A percentile compares a stretch with the other conserved stretches of the same genome.
These are phyloP conservation scores for Periglandula ipomoeae DNA, from an alignment of 2,329 filamentous ascomycete genomes.

Conservation along the genomic window DNA sequence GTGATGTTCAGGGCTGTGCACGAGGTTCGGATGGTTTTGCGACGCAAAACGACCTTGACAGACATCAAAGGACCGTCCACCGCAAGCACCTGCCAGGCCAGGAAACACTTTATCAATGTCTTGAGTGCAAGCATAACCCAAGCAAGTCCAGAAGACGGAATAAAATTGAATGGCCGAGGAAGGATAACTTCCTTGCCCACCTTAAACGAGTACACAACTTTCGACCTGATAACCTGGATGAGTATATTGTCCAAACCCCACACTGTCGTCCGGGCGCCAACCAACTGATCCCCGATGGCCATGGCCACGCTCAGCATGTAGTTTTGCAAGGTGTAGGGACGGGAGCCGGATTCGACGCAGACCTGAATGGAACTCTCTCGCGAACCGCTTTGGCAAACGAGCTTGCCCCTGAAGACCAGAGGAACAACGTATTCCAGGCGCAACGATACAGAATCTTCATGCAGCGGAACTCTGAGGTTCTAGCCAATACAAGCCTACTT, in stretches of 20 bases:
- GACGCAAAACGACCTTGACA: slow-evolving; percentile 70
- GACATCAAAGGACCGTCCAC: slow-evolving; percentile 70
- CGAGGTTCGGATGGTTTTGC: slow-evolving; percentile 63
- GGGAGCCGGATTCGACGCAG: background rate
- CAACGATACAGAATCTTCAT: background rate
- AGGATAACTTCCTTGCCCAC: slow-evolving; percentile 83
- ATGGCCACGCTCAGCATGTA: slow-evolving; percentile 1
- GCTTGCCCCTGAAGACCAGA: background rate
- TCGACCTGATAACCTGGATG: slow-evolving; percentile 27
- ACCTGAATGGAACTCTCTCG: background rate
- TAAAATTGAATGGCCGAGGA: slow-evolving; percentile 55
- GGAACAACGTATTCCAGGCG: background rate
- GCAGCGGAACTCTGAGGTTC: background rate
- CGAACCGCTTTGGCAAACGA: background rate
- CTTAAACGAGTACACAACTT: slow-evolving; percentile 56
- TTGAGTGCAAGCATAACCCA: slow-evolving; percentile 1
- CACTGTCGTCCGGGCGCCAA: slow-evolving; percentile 9
- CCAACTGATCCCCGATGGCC: background rate
- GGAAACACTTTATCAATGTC: slow-evolving; percentile 11
- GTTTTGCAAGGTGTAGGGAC: slow-evolving; percentile 9
- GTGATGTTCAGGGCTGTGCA: slow-evolving; percentile 51
- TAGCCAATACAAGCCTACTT: slow-evolving; percentile 2
- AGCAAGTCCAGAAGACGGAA: slow-evolving; percentile 37
- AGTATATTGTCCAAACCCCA: slow-evolving; percentile 18
- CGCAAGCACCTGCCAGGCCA: slow-evolving; percentile 28